Conservation (phyloP, 805 yeast species). For the Kazachstania viticola region DNA sequence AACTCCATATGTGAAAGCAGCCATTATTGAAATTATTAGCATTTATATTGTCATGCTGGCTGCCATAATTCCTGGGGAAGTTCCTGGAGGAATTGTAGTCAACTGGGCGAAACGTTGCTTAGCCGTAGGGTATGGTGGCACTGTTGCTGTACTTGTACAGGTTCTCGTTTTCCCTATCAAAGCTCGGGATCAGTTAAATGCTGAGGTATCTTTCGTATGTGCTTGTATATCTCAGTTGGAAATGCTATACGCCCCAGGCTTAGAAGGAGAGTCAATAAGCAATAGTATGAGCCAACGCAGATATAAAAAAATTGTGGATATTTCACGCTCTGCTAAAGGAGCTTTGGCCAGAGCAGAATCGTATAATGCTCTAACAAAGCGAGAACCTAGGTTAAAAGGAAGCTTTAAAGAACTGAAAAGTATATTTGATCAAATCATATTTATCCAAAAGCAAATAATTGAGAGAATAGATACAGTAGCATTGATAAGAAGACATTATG, state of each 20-base stretch:
- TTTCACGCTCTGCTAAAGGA: constrained; percentile 29
- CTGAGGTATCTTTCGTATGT: constrained; percentile 31
- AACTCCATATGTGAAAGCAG: constrained; percentile 40
- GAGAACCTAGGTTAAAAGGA: constrained; percentile 41
- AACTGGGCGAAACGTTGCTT: constrained; percentile 40
- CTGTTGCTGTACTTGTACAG: constrained; percentile 36
- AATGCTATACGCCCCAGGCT: constrained; percentile 29
- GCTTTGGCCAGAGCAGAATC: constrained; percentile 32
- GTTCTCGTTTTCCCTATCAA: constrained; percentile 35
- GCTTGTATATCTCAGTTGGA: constrained; percentile 32
- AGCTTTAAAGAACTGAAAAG: constrained; percentile 29
- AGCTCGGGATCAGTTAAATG: constrained; percentile 35
- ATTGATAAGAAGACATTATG: constrained; percentile 32
- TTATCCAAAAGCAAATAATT: constrained; percentile 34
- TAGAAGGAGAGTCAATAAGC: constrained; percentile 28
- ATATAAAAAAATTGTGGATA: constrained; percentile 23
- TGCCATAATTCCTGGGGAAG: constrained; percentile 29
- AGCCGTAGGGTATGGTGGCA: constrained; percentile 41
- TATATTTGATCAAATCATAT: constrained; percentile 34
- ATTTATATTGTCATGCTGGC: constrained; percentile 38
- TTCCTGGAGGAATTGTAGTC: constrained; percentile 29
- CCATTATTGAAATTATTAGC: constrained; percentile 37
- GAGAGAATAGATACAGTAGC: constrained; percentile 38
- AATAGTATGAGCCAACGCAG: constrained; percentile 22
- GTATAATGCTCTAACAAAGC: constrained; percentile 30